phyloP scores from a whole-genome alignment of 2,329 filamentous ascomycete genomes.

The Talaromyces sp. region DNA sequence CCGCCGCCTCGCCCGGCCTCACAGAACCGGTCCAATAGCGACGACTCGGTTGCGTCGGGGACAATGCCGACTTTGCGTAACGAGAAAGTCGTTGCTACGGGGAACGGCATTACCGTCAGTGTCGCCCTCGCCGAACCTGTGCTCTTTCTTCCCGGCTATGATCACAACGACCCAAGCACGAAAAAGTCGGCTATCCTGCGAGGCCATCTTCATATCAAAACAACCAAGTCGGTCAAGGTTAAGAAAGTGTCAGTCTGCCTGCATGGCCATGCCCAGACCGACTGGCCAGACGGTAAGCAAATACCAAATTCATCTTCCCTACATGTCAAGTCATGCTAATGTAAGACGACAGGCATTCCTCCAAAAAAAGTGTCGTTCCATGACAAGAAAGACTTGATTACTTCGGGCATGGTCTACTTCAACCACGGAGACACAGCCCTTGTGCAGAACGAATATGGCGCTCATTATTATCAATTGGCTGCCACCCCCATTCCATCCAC shows the following conservation, averaged over 20 bases:
- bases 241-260: slow-evolving; percentile 87
- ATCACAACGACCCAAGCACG: slow-evolving; percentile 47
- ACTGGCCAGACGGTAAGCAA: slow-evolving; percentile 78
- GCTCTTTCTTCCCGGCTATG: slow-evolving; percentile 45
- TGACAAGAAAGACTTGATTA: slow-evolving; percentile 80
- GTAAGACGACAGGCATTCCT: slow-evolving; percentile 62
- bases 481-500: slow-evolving; percentile 24
- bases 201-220: slow-evolving; percentile 72
- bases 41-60: slow-evolving; percentile 15
- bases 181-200: slow-evolving; percentile 76
- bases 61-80: slow-evolving; percentile 33
- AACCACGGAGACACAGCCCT: slow-evolving; percentile 48
- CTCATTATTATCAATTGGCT: slow-evolving; percentile 56
- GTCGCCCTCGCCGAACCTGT: slow-evolving; percentile 45
- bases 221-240: slow-evolving; percentile 87
- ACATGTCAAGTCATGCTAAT: not conserved
- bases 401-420: slow-evolving; percentile 89
- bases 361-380: slow-evolving; percentile 76
- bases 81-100: slow-evolving; percentile 45
- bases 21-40: slow-evolving; percentile 15
- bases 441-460: slow-evolving; percentile 57
- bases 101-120: slow-evolving; percentile 43
- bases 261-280: slow-evolving; percentile 76
- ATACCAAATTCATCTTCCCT: not conserved
- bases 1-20: slow-evolving; percentile 13